A percentile compares a stretch with the other conserved stretches of the same genome.
These are phyloP conservation scores for Lepidium africanum DNA, from an alignment of 345 rosid species.

Conservation along the genomic window DNA sequence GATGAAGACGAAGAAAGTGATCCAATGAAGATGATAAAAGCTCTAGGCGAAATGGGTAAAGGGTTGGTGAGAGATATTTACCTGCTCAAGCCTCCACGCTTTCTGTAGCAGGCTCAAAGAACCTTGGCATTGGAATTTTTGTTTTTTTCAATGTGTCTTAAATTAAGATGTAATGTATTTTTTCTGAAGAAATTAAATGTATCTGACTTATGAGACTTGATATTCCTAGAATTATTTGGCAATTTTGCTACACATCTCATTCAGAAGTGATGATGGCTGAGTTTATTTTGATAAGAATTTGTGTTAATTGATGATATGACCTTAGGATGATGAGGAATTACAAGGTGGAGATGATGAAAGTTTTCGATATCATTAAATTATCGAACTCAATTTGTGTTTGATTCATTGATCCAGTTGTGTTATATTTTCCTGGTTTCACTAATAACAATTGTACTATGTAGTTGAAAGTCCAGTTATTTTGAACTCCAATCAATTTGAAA, in stretches of 20 bases:
- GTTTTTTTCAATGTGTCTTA: no score
- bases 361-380: neutral
- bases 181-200: no score
- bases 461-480: no score
- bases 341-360: slow-evolving; percentile 78
- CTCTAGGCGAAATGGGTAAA: slow-evolving; percentile 67
- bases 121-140: no score
- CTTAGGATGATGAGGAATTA: slow-evolving; percentile 97
- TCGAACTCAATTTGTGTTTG: neutral
- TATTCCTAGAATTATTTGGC: no score
- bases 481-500: no score
- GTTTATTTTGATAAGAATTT: neutral
- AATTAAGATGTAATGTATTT: no score
- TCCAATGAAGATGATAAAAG: slow-evolving; percentile 46
- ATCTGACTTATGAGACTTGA: no score
- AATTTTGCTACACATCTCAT: no score
- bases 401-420: neutral
- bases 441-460: neutral
- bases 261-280: no score
- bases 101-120: neutral
- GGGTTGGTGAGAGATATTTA: slow-evolving; percentile 70
- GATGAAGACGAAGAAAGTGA: slow-evolving; percentile 39
- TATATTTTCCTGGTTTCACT: neutral
- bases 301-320: slow-evolving; percentile 20
- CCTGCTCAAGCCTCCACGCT: slow-evolving; percentile 55